Conservation (phyloP, 2,329 filamentous ascomycete species). For the Venturia aucupariae region DNA sequence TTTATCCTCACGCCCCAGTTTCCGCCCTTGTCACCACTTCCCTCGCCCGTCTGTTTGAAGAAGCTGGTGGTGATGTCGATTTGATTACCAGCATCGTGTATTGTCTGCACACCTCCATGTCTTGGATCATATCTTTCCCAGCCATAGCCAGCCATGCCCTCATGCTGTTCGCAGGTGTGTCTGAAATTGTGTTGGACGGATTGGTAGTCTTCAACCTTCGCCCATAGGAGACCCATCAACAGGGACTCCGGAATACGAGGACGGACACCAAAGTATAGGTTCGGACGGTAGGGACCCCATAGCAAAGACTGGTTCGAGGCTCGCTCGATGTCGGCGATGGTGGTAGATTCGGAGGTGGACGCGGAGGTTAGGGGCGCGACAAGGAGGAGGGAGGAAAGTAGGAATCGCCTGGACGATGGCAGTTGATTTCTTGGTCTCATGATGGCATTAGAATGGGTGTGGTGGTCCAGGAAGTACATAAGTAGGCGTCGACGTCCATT, state of each 20-base stretch:
- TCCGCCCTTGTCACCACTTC: conserved; percentile 61
- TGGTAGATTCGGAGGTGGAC: conserved; percentile 1
- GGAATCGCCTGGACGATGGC: neutral
- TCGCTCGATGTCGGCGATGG: conserved; percentile 9
- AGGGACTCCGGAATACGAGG: conserved; percentile 69
- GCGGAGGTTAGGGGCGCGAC: neutral
- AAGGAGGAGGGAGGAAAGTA: neutral
- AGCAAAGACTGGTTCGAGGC: conserved; percentile 64
- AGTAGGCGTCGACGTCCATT: neutral
- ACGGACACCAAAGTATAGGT: conserved; percentile 79
- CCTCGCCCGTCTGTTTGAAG: conserved; percentile 56
- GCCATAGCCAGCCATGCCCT: conserved; percentile 86
- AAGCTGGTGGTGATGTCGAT: conserved; percentile 87
- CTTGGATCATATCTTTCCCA: conserved; percentile 94
- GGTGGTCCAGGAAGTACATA: neutral
- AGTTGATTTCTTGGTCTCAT: neutral
- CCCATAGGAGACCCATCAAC: conserved; percentile 73
- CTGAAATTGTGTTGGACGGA: conserved; percentile 67
- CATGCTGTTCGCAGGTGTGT: conserved; percentile 88
- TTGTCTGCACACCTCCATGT: conserved; percentile 73
- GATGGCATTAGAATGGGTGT: neutral
- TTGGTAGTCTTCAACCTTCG: conserved; percentile 63
- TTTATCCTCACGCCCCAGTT: conserved; percentile 84
- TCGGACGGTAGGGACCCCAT: conserved; percentile 87
- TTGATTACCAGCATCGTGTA: conserved; percentile 76